A percentile compares a stretch with the other conserved stretches of the same genome.
Conservation (phyloP, 2,329 filamentous ascomycete species). For the Monosporascus sp. region DNA sequence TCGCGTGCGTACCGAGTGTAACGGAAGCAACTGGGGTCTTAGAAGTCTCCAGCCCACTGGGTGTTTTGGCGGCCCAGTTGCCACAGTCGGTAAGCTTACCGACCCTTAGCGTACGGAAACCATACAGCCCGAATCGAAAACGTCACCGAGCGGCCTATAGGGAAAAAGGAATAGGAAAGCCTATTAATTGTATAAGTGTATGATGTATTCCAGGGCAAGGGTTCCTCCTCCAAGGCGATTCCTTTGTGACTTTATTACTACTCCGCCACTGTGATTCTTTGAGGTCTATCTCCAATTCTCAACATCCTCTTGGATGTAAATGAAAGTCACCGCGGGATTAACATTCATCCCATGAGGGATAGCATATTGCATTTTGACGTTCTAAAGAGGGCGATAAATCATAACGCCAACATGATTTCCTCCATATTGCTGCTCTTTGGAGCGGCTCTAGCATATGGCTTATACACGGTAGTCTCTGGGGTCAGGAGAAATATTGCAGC, state of each 20-base stretch:
- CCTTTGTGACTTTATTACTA: neutral
- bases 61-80: neutral
- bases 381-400: no score
- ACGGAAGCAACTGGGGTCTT: neutral
- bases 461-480: slow-evolving; percentile 28
- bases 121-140: neutral
- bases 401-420: slow-evolving; percentile 27
- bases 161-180: no score
- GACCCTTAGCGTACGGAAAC: neutral
- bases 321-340: neutral
- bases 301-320: neutral
- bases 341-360: neutral
- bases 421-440: slow-evolving; percentile 30
- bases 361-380: neutral
- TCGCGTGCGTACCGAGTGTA: no score
- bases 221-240: neutral
- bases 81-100: neutral
- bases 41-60: neutral
- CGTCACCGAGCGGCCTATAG: neutral
- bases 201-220: neutral
- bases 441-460: slow-evolving; percentile 28
- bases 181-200: neutral
- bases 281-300: no score
- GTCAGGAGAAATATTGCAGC: slow-evolving; percentile 41
- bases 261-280: neutral